Conservation (phyloP, 2,329 filamentous ascomycete species). For the Alternaria arbusti region DNA sequence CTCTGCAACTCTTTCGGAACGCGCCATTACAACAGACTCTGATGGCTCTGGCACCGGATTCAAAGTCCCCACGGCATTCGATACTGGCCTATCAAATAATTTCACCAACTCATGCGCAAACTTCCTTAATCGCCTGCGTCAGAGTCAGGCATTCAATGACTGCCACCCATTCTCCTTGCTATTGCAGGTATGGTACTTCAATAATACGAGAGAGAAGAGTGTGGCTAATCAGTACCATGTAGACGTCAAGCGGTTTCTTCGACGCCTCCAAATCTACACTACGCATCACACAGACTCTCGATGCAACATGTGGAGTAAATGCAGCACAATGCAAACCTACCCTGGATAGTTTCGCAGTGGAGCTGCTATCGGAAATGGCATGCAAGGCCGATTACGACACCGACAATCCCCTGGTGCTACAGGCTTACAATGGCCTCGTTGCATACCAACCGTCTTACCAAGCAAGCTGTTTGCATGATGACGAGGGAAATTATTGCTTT, state of each 20-base stretch:
- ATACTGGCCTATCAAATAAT: conserved; percentile 59
- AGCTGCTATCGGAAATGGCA: conserved; percentile 67
- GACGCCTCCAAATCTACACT: conserved; percentile 73
- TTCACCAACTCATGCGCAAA: conserved; percentile 64
- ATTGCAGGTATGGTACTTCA: conserved; percentile 67
- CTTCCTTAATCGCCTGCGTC: conserved; percentile 73
- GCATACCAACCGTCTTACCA: conserved; percentile 80
- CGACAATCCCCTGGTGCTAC: conserved; percentile 72
- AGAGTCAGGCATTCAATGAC: conserved; percentile 68
- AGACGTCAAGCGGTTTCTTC: conserved; percentile 89
- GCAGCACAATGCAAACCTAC: conserved; percentile 68
- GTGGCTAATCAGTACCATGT: conserved; percentile 17
- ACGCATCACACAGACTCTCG: conserved; percentile 76
- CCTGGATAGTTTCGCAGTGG: conserved; percentile 68
- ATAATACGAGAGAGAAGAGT: neutral
- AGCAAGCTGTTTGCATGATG: conserved; percentile 78
- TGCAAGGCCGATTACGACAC: conserved; percentile 74
- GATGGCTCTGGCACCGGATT: conserved; percentile 27
- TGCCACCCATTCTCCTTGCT: conserved; percentile 88
- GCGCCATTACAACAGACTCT: conserved; percentile 34
- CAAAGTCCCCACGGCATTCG: conserved; percentile 53
- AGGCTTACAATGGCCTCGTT: conserved; percentile 76
- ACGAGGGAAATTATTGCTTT: conserved; percentile 73
- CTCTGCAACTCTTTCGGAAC: conserved; percentile 32
- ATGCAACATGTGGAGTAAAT: conserved; percentile 76